Base-by-base conservation (phyloP, 176 grass and related monocot species). In the Elymus sibiricus region DNA sequence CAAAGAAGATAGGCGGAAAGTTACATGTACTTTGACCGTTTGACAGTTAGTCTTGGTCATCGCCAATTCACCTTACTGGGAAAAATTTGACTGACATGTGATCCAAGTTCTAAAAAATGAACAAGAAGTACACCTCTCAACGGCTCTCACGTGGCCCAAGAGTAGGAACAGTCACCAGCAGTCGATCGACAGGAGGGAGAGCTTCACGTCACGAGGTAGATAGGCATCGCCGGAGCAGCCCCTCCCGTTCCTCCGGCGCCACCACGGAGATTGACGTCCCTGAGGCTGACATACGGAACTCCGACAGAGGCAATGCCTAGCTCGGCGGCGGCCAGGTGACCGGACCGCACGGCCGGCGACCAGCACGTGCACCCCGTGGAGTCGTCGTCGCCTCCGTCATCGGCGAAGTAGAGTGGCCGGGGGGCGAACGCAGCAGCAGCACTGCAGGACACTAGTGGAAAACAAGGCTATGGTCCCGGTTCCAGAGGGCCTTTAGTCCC, bases 131-230 rank as follows among this genome's bases (percentile, higher is more conserved):
- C 29, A 56, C 22, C 35, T 12, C 37, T 3, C 22, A 7, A n/a
- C 39, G 67, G 35, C 21, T 1, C 19, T 37, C 21, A 39, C 19
- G 67, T 26, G 32, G 76, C 22, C 53, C 24, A 67, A 38, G 32
- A 11, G 12, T 0, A 40, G 4, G 11, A 21, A 21, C 8, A 34
- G 13, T n/a, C 9, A 13, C 47, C 47, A 51, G 47, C 15, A 6
- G 5, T 51, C 47, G 47, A 47, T 49, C 46, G 13, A 47, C 44
- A 47, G 44, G 44, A 1, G 44, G 49, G 63, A 8, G 44, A 77
- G 79, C 74, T 26, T 91, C 83, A 95, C 1, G 86, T 95, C 14
- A 95, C 90, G 44, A 95, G 90, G 86, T 95, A 95, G 75, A 95
- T 84, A 43, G 93, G 93, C 83, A 82, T 78, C 25, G 86, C 43